Base-by-base conservation (phyloP, 495 filamentous ascomycete genomes). In the Penicillium goetzii region DNA sequence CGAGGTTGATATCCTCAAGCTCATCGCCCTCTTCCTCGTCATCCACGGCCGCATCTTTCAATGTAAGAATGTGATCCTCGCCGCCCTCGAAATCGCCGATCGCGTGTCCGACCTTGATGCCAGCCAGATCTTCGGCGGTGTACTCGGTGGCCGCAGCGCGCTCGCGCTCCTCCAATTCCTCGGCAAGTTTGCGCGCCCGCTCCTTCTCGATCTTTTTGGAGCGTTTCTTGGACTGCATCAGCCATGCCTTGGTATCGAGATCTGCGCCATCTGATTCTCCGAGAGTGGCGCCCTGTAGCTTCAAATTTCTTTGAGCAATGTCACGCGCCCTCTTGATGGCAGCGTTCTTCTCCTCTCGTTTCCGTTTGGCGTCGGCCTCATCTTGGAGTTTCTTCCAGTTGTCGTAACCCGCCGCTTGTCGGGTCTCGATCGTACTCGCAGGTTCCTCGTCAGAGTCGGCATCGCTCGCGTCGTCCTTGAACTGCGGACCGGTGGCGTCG, bases 21-120 rank as follows among this genome's bases (percentile, higher is more conserved):
- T 97, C 94, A 70, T 99, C 95, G 15, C 89, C 93, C 60, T 96
- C 93, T 30, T 92, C 92, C 59, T 96, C 92, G 41, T 93, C 87
- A 57, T 91, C 88, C 52, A 99, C 88, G 4, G 89, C 90, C 0
- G 90, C 86, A 74, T 99, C 95, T 64, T 96, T 97, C 15, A 99
- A 82, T 0, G 92, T 97, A 59, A 99, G 80, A 36, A 99, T 84
- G 68, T 96, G 90, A 62, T 93, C 92, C 60, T 90, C 89, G 0
- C 74, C 79, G 34, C 89, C 91, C 17, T 88, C 88, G 65, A 99
- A 93, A 10, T 88, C 86, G 3, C 81, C 84, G 38, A 92, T 69
- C 69, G 92, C 90, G 74, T 99, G 95, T 17, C 87, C 93, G 59
- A 99, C 95, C 73, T 91, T 96, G 65, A 97, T 87, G 49, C 93